A percentile compares a stretch with the other conserved stretches of the same genome.
Conservation (phyloP, 495 filamentous ascomycete genomes). For the Podospora sp. region DNA sequence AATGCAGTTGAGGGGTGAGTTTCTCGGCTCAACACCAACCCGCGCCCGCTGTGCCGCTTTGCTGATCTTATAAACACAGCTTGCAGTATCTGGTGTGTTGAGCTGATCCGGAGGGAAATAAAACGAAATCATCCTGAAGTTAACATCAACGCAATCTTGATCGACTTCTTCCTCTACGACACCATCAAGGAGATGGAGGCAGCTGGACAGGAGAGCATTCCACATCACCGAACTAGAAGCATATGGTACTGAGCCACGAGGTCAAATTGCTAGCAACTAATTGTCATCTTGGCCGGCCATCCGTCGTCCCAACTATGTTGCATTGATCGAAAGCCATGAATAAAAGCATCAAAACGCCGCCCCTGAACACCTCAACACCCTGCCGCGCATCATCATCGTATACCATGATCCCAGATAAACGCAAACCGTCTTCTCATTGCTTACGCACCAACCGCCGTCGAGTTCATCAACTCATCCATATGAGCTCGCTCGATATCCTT, state of each 20-base stretch:
- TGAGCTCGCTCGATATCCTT: slow-evolving; percentile 62
- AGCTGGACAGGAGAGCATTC: slow-evolving; percentile 62
- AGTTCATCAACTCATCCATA: slow-evolving; percentile 77
- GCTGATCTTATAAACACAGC: slow-evolving; percentile 41
- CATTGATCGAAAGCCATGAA: background rate
- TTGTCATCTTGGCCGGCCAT: background rate
- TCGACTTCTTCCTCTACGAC: slow-evolving; percentile 97
- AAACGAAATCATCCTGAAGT: slow-evolving; percentile 66
- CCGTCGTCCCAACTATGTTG: no score
- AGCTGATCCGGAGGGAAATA: slow-evolving; percentile 87
- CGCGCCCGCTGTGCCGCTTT: no score
- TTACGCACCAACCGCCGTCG: slow-evolving; percentile 39
- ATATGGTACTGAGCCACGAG: slow-evolving; percentile 78
- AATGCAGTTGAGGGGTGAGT: slow-evolving; percentile 76
- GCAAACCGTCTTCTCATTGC: slow-evolving; percentile 18
- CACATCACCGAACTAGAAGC: slow-evolving; percentile 91
- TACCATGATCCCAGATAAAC: background rate
- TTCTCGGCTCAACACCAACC: background rate
- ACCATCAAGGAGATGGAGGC: slow-evolving; percentile 80
- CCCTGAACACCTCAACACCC: slow-evolving; percentile 9
- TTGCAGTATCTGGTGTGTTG: slow-evolving; percentile 90
- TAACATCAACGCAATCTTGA: slow-evolving; percentile 82
- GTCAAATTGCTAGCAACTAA: background rate
- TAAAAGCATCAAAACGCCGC: background rate
- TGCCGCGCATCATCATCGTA: slow-evolving; percentile 3